Evolutionary conservation across 768 basidiomycete genomes (phyloP).

Genomic region (Lepiota subincarnata): DNA sequence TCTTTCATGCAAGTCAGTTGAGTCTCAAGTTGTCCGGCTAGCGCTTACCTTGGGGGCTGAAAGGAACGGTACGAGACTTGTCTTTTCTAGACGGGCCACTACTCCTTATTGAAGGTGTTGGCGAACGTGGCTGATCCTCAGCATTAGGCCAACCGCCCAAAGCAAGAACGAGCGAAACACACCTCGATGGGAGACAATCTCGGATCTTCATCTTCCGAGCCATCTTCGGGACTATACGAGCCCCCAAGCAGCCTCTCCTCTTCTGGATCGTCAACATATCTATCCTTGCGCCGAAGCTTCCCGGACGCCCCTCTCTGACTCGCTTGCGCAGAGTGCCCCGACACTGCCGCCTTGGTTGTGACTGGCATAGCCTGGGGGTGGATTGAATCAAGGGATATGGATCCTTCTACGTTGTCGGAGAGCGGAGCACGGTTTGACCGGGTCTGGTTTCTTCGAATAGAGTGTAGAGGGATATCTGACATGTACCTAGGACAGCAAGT

Average conservation of each 20-base stretch:
- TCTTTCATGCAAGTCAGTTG: slow-evolving; percentile 35
- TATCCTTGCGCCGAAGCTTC: slow-evolving; percentile 45
- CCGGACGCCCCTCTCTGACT: slow-evolving; percentile 24
- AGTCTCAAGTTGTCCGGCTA: neutral
- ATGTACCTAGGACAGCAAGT: slow-evolving; percentile 28
- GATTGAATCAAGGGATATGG: slow-evolving; percentile 14
- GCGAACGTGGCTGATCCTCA: slow-evolving; percentile 17
- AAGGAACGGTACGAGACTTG: slow-evolving; percentile 74
- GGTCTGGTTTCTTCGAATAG: slow-evolving; percentile 49
- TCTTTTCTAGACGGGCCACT: slow-evolving; percentile 42
- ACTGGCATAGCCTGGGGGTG: slow-evolving; percentile 16
- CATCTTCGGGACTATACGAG: slow-evolving; percentile 24
- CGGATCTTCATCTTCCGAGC: slow-evolving; percentile 25
- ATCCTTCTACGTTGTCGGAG: slow-evolving; percentile 19
- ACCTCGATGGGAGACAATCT: slow-evolving; percentile 14
- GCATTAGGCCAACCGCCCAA: neutral
- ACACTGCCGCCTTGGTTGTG: slow-evolving; percentile 21
- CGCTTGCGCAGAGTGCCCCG: slow-evolving; percentile 18
- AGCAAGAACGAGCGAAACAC: slow-evolving; percentile 9
- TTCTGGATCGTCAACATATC: slow-evolving; percentile 60
- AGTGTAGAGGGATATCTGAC: slow-evolving; percentile 72
- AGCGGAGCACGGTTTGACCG: slow-evolving; percentile 47
- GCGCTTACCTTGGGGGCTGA: slow-evolving; percentile 57
- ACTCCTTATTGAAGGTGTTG: slow-evolving; percentile 22
- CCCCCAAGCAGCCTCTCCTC: slow-evolving; percentile 47